Base-by-base conservation (phyloP, 2,329 filamentous ascomycete species). In the Xylariomycetidae sp. region DNA sequence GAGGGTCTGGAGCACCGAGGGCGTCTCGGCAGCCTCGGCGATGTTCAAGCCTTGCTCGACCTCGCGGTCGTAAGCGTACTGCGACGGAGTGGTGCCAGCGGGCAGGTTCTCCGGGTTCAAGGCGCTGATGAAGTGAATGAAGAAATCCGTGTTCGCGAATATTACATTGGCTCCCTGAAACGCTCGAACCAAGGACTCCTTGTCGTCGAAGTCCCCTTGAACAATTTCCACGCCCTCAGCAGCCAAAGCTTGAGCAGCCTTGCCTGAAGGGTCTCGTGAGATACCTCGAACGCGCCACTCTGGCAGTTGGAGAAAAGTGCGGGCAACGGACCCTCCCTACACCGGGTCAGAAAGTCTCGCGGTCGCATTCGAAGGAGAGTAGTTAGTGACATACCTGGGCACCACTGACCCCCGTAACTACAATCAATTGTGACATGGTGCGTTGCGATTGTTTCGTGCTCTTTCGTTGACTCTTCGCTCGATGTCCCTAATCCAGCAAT, bases 101-200 rank as follows among this genome's bases (percentile, higher is more conserved):
- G n/a, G n/a, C n/a, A n/a, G n/a, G n/a, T 53, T 44, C 19, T 59
- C 56, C 4, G 47, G 37, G 3, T 63, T 67, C 31, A 57, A 56
- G 15, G 54, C 46, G 10, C 64, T 62, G 38, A 58, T n/a, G n/a
- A 63, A 39, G 67, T 63, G 60, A 34, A 71, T 65, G 66, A 68
- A 77, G 53, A 71, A 77, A 41, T 77, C 65, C 0, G 73, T 78
- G 31, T 74, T 67, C 39, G 62, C 61, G 53, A 77, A 78, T 38
- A 78, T 72, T 36, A 65, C 48, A 37, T 67, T 63, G 13, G 70
- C 70, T 6, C 63, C 66, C 3, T 42, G 23, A 35, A 73, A 71
- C 0, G 63, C 67, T 0, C 44, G 26, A 29, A 58, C 50, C 20
- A 74, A 57, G 10, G 57, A 58, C 2, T 43, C 41, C 3, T 56